Evolutionary conservation across 2,329 filamentous ascomycete species (phyloP).

Genomic region (Fusarium sp.): DNA sequence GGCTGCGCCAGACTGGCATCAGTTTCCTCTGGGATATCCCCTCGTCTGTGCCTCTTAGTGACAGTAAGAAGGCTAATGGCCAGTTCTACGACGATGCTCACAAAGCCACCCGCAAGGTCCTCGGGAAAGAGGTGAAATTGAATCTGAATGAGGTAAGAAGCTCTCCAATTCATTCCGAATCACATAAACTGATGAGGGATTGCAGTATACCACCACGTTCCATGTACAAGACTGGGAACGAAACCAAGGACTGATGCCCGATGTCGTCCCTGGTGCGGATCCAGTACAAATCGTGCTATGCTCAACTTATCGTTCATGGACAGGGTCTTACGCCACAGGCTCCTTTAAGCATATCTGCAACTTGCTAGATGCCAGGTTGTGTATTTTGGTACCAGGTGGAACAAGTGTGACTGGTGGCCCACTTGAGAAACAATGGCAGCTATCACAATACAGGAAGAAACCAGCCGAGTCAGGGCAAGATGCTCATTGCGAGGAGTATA

Average conservation of each 20-base stretch:
- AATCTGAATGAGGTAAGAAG: not conserved
- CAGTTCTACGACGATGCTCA: not conserved
- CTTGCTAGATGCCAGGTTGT: not conserved
- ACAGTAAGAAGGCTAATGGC: not conserved
- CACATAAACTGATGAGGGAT: not conserved
- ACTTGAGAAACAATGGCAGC: not conserved
- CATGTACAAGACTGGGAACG: not conserved
- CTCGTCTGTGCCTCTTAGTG: not conserved
- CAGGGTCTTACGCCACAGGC: not conserved
- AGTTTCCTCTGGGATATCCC: not conserved
- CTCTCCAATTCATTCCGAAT: accelerated
- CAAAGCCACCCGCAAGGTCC: not conserved
- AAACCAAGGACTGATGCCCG: not conserved
- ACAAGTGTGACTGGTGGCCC: not conserved
- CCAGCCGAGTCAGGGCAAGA: not conserved
- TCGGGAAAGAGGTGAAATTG: not conserved
- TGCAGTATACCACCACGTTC: not conserved
- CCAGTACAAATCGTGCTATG: not conserved
- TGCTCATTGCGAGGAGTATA: not conserved
- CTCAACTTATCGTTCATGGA: not conserved
- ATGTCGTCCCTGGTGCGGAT: not conserved
- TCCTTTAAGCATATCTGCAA: not conserved
- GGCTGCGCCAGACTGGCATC: not conserved
- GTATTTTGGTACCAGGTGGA: not conserved
- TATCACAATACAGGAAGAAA: not conserved